A percentile compares a stretch with the other conserved stretches of the same genome.
phyloP scores from a whole-genome alignment of 345 rosid genomes.

The Brassica carinata region DNA sequence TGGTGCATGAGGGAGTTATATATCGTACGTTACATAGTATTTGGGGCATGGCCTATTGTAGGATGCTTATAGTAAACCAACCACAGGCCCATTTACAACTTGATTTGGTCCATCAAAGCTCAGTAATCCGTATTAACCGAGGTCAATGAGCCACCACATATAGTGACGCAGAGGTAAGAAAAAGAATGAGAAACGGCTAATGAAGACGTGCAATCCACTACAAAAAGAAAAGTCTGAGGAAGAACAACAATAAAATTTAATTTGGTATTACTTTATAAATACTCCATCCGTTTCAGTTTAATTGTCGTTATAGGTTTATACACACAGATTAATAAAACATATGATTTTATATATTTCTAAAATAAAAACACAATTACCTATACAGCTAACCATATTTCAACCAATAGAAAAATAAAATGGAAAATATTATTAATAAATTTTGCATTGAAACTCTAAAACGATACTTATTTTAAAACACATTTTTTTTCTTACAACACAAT shows the following conservation, averaged over 20 bases:
- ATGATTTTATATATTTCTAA: too few species aligned
- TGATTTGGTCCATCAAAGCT: neutral
- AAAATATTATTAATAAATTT: too few species aligned
- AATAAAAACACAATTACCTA: too few species aligned
- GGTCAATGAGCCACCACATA: neutral
- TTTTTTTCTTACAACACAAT: too few species aligned
- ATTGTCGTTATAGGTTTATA: too few species aligned
- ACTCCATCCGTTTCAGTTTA: too few species aligned
- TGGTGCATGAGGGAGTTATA: neutral
- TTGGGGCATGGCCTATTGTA: conserved; percentile 12
- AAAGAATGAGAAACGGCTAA: neutral
- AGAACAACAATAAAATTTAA: neutral
- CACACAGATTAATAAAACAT: too few species aligned
- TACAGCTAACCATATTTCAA: too few species aligned
- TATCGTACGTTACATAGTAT: neutral
- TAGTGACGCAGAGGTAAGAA: neutral
- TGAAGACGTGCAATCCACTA: neutral
- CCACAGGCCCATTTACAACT: neutral
- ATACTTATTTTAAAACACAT: too few species aligned
- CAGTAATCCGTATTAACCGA: neutral
- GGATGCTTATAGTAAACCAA: neutral
- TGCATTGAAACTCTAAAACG: too few species aligned
- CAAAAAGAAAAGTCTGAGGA: neutral
- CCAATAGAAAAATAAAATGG: too few species aligned
- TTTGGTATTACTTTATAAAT: too few species aligned